phyloP scores from a whole-genome alignment of 2,329 filamentous ascomycete species.

The Penicillium sp. region DNA sequence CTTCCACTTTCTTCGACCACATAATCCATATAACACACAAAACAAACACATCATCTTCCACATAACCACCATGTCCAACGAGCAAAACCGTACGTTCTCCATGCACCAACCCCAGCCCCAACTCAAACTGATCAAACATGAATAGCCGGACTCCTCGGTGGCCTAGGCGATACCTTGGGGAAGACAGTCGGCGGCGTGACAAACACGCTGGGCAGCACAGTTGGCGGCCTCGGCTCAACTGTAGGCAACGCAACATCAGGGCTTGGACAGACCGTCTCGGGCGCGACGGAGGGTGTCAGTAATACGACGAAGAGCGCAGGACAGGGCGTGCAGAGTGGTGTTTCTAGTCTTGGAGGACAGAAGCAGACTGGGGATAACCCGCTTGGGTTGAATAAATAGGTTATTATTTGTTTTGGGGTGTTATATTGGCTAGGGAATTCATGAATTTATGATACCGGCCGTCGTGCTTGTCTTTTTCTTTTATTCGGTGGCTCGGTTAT shows the following conservation, averaged over 20 bases:
- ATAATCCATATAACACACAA: neutral
- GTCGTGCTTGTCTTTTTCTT: neutral
- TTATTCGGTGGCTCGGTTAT: too few relatives aligned
- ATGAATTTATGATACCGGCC: neutral
- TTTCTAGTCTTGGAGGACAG: slow-evolving; percentile 21
- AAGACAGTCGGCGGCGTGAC: slow-evolving; percentile 36
- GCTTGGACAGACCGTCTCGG: slow-evolving; percentile 29
- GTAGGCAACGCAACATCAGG: slow-evolving; percentile 37
- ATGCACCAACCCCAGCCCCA: too few relatives aligned
- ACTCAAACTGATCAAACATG: neutral
- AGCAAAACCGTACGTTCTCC: slow-evolving; percentile 14
- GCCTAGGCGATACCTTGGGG: slow-evolving; percentile 29
- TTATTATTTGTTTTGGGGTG: neutral
- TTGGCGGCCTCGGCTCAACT: slow-evolving; percentile 34
- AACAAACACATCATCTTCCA: neutral
- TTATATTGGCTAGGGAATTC: neutral
- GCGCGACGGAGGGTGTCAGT: slow-evolving; percentile 31
- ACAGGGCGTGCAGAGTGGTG: slow-evolving; percentile 10
- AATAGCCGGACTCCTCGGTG: slow-evolving; percentile 28
- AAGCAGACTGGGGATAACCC: slow-evolving; percentile 26
- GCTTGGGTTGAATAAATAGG: slow-evolving; percentile 16
- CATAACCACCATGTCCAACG: slow-evolving; percentile 14
- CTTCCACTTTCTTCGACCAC: neutral
- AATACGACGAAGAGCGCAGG: slow-evolving; percentile 31
- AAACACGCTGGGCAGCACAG: slow-evolving; percentile 30